Evolutionary conservation across 306 rosid species (phyloP).

Genomic region (Trifolium subterraneum): DNA sequence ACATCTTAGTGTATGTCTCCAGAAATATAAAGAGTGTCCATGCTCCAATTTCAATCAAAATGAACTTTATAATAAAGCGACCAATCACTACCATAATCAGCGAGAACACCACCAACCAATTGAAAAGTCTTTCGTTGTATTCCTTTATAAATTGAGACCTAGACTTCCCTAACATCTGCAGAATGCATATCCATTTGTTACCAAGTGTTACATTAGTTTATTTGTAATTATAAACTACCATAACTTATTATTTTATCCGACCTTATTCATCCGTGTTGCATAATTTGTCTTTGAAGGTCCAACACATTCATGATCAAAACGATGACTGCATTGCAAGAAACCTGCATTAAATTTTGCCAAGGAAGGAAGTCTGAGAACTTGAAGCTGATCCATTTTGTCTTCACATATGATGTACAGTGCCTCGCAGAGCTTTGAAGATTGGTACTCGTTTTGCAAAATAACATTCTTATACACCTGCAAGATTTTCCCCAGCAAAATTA

Average conservation of each 20-base stretch:
- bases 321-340: constrained; percentile 77
- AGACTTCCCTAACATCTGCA: constrained; percentile 83
- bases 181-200: constrained; percentile 46
- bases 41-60: constrained; percentile 85
- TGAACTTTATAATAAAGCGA: constrained; percentile 78
- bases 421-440: constrained; percentile 90
- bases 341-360: constrained; percentile 98
- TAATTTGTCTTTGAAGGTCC: constrained; percentile 87
- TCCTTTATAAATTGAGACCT: constrained; percentile 81
- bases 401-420: constrained; percentile 80
- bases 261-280: constrained; percentile 88
- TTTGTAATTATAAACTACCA: not conserved
- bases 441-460: constrained; percentile 70
- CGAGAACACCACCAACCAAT: constrained; percentile 97
- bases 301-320: constrained; percentile 77
- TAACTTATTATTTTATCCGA: constrained; percentile 33
- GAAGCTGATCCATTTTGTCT: constrained; percentile 93
- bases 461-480: constrained; percentile 66
- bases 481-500: constrained; percentile 31
- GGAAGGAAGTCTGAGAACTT: constrained; percentile 89
- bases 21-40: constrained; percentile 92
- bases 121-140: constrained; percentile 89
- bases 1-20: constrained; percentile 96
- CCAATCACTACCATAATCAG: constrained; percentile 90
- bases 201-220: not conserved